These are phyloP conservation scores for Mucor circinelloides DNA, from an alignment of 371 early-diverging fungal genomes.

Conservation along the genomic window DNA sequence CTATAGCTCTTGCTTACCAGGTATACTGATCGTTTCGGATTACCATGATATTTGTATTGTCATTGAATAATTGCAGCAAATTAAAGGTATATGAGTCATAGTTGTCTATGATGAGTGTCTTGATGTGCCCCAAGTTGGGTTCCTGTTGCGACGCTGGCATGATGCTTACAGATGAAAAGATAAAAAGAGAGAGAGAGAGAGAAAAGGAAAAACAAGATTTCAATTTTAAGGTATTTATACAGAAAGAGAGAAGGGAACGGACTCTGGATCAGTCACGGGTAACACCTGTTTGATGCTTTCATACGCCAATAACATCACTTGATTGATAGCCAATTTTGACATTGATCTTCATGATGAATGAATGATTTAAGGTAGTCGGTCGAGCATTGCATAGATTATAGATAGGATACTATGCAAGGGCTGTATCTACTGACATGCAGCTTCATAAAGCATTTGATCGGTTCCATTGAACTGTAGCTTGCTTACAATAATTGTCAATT, in stretches of 20 bases:
- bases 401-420: no score
- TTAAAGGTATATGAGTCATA: conserved; percentile 98
- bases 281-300: no score
- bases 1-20: conserved; percentile 56
- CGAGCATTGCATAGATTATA: no score
- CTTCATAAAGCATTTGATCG: no score
- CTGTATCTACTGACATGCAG: no score
- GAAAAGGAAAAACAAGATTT: not conserved
- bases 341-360: no score
- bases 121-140: conserved; percentile 10
- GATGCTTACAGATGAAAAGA: not conserved
- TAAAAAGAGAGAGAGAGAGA: not conserved
- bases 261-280: no score
- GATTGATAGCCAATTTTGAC: no score
- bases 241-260: not conserved
- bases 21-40: conserved; percentile 90
- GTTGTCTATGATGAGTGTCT: conserved; percentile 89
- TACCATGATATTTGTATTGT: conserved; percentile 63
- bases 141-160: not conserved
- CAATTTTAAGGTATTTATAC: not conserved
- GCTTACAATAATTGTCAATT: no score
- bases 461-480: no score
- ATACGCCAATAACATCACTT: no score
- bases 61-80: conserved; percentile 73
- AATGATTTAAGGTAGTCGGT: no score